These are phyloP conservation scores for Xylaria nigripes DNA, from an alignment of 495 filamentous ascomycete genomes.

Conservation along the genomic window DNA sequence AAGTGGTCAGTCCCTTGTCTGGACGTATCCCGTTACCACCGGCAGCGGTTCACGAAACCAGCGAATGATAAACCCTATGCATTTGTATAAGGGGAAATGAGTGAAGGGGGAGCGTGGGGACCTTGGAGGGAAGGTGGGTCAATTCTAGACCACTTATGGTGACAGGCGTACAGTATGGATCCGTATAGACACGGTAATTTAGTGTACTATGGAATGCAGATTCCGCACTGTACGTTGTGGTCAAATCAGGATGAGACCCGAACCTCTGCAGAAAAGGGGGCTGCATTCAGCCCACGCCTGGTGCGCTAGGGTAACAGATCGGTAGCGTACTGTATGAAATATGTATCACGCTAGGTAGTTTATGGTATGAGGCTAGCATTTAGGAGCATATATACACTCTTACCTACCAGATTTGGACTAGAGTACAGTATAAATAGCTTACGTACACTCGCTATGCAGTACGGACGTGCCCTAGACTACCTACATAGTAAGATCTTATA, in stretches of 20 bases:
- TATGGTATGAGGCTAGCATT: no score
- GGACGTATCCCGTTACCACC: background rate
- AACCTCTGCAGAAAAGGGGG: conserved; percentile 5
- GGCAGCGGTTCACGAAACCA: conserved; percentile 5
- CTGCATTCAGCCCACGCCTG: conserved; percentile 10
- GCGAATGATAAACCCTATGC: conserved; percentile 23
- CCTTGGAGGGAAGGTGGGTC: conserved; percentile 11
- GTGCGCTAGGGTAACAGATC: background rate
- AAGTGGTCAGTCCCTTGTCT: conserved; percentile 8
- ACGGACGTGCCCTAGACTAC: no score
- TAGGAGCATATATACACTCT: background rate
- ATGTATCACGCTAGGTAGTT: no score
- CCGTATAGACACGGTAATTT: background rate
- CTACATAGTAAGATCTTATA: no score
- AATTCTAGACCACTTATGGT: conserved; percentile 9
- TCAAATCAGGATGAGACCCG: conserved; percentile 6
- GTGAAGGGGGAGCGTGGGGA: conserved; percentile 25
- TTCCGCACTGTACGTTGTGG: conserved; percentile 13
- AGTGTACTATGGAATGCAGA: background rate
- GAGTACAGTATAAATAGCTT: background rate
- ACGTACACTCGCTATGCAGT: no score
- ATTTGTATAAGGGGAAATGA: conserved; percentile 24
- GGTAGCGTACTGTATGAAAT: no score
- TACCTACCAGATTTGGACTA: background rate
- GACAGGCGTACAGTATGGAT: background rate